A percentile compares a stretch with the other conserved stretches of the same genome.
These are phyloP conservation scores for Tricholomella constricta DNA, from an alignment of 768 basidiomycete genomes.

Conservation along the genomic window DNA sequence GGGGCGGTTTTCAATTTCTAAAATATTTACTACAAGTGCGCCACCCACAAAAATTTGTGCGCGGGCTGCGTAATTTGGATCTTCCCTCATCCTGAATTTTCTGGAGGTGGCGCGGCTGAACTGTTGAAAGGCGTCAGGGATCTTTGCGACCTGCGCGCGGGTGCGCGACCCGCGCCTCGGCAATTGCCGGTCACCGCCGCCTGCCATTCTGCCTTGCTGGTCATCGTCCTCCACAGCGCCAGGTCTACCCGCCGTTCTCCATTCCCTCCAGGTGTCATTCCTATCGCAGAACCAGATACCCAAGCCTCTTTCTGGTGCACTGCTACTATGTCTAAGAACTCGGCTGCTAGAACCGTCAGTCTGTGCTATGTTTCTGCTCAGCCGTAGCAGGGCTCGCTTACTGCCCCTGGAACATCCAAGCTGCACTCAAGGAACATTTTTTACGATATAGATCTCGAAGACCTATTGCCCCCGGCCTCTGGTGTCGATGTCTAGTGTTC, in stretches of 20 bases:
- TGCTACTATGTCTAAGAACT: constrained; percentile 22
- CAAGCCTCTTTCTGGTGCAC: constrained; percentile 25
- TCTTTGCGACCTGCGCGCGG: too few species aligned
- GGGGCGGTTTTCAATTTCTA: too few species aligned
- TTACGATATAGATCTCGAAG: background rate
- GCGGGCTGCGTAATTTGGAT: too few species aligned
- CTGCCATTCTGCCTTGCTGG: too few species aligned
- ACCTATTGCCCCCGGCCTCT: background rate
- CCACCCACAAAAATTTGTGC: too few species aligned
- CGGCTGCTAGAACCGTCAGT: constrained; percentile 21
- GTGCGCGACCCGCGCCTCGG: too few species aligned
- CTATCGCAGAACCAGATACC: constrained; percentile 11
- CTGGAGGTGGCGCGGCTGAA: too few species aligned
- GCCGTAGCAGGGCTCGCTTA: constrained; percentile 42
- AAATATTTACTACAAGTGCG: too few species aligned
- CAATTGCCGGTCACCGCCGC: too few species aligned
- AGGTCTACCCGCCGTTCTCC: constrained; percentile 1
- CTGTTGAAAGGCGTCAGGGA: too few species aligned
- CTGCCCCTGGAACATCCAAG: constrained; percentile 36
- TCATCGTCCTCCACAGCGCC: background rate
- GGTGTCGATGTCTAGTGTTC: background rate
- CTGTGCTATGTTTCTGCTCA: constrained; percentile 45
- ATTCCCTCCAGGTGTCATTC: constrained; percentile 26
- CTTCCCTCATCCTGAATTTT: too few species aligned
- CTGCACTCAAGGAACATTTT: constrained; percentile 25